Evolutionary conservation across 495 filamentous ascomycete species (phyloP), one percentile per base, ranked within the genome.

Genomic region (Jackrogersella minutella): DNA sequence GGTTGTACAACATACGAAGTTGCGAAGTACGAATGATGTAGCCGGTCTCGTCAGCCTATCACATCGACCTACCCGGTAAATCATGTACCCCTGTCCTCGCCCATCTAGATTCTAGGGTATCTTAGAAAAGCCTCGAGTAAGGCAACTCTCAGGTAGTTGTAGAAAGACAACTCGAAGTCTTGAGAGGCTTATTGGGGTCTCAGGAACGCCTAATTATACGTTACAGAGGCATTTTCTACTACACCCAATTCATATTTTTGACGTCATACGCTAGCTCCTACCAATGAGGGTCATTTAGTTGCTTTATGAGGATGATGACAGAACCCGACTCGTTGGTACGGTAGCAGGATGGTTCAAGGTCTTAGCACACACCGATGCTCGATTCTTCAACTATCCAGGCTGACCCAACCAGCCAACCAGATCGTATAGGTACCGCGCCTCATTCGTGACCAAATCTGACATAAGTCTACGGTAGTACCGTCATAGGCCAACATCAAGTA

Each of bases 371-470:
- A 44, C 37, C 19, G 21, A 40, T 51, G 8, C 21, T 52, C 36
- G 14, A 31, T 40, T 55, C 14, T 56, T 43, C 40, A 49, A 41
- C 47, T 17, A 21, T 8, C 37, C 22, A 39, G n/a, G 46, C 10
- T 51, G 26, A 37, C 37, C 49, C 50, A 44, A 33, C 22, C 43
- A 14, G 24, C 5, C 50, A 44, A 33, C 22, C 43, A 14, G 24
- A 5, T 46, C 44, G 17, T 17, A 26, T 41, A 41, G 21, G 21
- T 26, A 40, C 36, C 30, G 50, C 39, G 41, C 47, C 47, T 49
- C 40, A 16, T 21, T 37, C 50, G 37, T 57, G 56, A 61, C 36
- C 56, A 16, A 46, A 61, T 69, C 66, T 69, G 66, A 69, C 66
- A 61, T 69, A 60, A 69, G 55, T 63, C 49, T 58, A 58, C 43